phyloP scores from a whole-genome alignment of 441 rosid genomes.

The Omphalea diandra region DNA sequence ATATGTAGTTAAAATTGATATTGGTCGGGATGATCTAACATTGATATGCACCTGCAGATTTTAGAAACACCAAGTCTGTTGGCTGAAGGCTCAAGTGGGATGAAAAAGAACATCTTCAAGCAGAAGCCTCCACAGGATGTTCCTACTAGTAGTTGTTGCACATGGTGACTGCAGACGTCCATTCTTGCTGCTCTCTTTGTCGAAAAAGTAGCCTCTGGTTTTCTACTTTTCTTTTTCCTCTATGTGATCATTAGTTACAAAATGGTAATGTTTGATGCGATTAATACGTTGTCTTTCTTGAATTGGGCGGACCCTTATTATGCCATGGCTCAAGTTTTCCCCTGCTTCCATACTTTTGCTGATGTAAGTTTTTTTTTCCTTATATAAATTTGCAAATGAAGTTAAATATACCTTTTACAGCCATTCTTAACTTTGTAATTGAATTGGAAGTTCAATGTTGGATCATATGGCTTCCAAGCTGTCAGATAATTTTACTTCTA shows the following conservation, averaged over 20 bases:
- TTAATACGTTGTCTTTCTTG: not conserved
- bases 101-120: constrained; percentile 82
- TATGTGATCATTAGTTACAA: not conserved
- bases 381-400: too few species aligned
- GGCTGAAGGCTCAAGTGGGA: constrained; percentile 75
- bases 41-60: constrained; percentile 56
- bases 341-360: too few species aligned
- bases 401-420: too few species aligned
- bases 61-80: constrained; percentile 83
- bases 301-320: too few species aligned
- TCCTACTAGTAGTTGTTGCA: constrained; percentile 60
- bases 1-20: too few species aligned
- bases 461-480: too few species aligned
- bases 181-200: not conserved
- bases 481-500: too few species aligned
- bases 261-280: not conserved
- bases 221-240: not conserved
- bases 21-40: not conserved
- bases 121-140: constrained; percentile 62
- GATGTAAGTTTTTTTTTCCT: too few species aligned
- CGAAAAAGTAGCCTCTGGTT: not conserved
- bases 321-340: too few species aligned
- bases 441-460: too few species aligned
- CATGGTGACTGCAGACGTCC: constrained; percentile 31
- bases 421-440: too few species aligned